phyloP scores from a whole-genome alignment of 345 rosid genomes.

The Microthlaspi erraticum region DNA sequence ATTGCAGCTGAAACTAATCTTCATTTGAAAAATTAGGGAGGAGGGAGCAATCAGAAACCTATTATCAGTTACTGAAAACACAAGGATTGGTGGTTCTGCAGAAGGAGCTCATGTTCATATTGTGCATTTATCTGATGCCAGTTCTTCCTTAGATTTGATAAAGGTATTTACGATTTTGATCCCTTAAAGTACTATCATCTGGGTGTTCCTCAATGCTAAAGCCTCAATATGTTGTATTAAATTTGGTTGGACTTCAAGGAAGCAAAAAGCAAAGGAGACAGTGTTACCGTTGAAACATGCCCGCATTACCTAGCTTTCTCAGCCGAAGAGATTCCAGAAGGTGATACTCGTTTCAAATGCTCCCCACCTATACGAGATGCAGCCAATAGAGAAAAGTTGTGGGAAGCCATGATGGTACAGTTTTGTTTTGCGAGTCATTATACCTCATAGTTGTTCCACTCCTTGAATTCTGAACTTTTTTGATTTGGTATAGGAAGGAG shows the following conservation, averaged over 20 bases:
- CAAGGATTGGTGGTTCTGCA: conserved; percentile 71
- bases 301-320: conserved; percentile 96
- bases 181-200: background rate
- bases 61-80: conserved; percentile 66
- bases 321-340: conserved; percentile 86
- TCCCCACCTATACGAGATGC: conserved; percentile 89
- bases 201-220: background rate
- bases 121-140: conserved; percentile 90
- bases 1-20: conserved; percentile 16
- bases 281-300: conserved; percentile 89
- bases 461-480: conserved; percentile 20
- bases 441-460: conserved; percentile 9
- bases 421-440: background rate
- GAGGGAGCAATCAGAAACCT: conserved; percentile 83
- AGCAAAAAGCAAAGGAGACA: conserved; percentile 80
- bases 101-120: conserved; percentile 97
- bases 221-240: background rate
- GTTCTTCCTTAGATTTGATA: conserved; percentile 74
- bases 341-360: conserved; percentile 97
- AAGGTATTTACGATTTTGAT: conserved; percentile 52
- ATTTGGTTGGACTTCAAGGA: conserved; percentile 48
- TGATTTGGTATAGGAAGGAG: conserved; percentile 64
- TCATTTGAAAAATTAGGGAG: conserved; percentile 62
- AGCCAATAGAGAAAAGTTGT: conserved; percentile 74
- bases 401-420: conserved; percentile 91